phyloP scores from a whole-genome alignment of 805 yeast genomes.

The Candida tallmaniae region DNA sequence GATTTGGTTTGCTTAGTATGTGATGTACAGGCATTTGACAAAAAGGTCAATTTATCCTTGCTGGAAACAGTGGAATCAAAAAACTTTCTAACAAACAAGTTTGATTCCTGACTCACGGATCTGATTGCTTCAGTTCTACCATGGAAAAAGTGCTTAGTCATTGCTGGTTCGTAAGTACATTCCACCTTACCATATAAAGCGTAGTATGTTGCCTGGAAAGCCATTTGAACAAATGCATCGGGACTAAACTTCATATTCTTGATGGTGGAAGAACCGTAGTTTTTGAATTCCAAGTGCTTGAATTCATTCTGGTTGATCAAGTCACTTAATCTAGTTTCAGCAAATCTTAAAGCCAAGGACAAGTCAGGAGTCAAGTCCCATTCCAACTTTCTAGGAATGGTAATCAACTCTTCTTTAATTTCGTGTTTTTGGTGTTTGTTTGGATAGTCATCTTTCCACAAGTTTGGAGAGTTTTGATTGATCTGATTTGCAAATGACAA shows the following conservation, averaged over 20 bases:
- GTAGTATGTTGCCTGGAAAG: conserved; percentile 88
- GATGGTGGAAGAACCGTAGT: conserved; percentile 71
- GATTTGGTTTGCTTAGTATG: conserved; percentile 67
- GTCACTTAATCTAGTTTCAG: conserved; percentile 85
- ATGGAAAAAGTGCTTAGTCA: conserved; percentile 84
- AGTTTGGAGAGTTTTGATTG: conserved; percentile 67
- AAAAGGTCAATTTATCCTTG: conserved; percentile 52
- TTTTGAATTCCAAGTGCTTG: conserved; percentile 67
- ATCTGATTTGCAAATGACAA: conserved; percentile 80
- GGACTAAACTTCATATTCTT: conserved; percentile 86
- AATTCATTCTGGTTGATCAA: conserved; percentile 87
- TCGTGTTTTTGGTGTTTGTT: conserved; percentile 26
- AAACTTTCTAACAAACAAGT: conserved; percentile 77
- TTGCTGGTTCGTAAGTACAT: conserved; percentile 93
- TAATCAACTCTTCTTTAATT: conserved; percentile 30
- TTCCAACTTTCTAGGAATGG: conserved; percentile 81
- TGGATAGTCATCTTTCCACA: conserved; percentile 47
- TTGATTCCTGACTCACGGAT: conserved; percentile 76
- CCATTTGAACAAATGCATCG: conserved; percentile 92
- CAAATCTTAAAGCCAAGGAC: conserved; percentile 77
- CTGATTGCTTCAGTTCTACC: conserved; percentile 93
- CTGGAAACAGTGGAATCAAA: conserved; percentile 62
- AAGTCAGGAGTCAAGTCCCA: conserved; percentile 80
- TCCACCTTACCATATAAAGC: conserved; percentile 91
- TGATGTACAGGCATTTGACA: conserved; percentile 64